Conservation (phyloP, 2,329 filamentous ascomycete species). For the Neoascochyta sp. region DNA sequence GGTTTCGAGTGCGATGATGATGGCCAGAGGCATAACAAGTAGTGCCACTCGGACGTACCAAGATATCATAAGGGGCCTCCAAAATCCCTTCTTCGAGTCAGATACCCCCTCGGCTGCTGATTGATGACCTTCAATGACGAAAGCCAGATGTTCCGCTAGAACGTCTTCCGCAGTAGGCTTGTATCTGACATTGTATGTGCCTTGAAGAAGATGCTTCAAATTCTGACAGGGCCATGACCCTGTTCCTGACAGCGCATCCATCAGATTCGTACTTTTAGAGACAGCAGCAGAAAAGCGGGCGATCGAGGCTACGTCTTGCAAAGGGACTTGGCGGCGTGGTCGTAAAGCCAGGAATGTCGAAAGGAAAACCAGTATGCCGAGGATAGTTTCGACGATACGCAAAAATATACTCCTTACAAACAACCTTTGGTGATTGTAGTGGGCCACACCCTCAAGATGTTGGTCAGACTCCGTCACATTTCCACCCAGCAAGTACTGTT, state of each 20-base stretch:
- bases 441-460: neutral
- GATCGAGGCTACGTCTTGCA: neutral
- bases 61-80: neutral
- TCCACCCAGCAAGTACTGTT: neutral
- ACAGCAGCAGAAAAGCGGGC: neutral
- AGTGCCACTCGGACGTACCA: neutral
- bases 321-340: neutral
- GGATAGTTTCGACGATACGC: neutral
- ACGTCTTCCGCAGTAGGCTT: neutral
- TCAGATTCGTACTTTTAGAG: neutral
- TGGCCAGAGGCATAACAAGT: neutral
- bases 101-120: too few species aligned
- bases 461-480: neutral
- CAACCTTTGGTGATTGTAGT: neutral
- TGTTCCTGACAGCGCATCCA: neutral
- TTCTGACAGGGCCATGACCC: neutral
- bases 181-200: neutral
- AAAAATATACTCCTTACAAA: neutral
- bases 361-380: neutral
- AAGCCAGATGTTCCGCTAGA: neutral
- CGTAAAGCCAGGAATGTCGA: neutral
- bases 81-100: neutral
- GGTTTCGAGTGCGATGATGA: slow-evolving; percentile 1
- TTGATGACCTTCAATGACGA: neutral
- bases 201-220: neutral